A percentile compares a stretch with the other conserved stretches of the same genome.
phyloP scores from a whole-genome alignment of 805 yeast genomes.

The Teunomyces cretensis region DNA sequence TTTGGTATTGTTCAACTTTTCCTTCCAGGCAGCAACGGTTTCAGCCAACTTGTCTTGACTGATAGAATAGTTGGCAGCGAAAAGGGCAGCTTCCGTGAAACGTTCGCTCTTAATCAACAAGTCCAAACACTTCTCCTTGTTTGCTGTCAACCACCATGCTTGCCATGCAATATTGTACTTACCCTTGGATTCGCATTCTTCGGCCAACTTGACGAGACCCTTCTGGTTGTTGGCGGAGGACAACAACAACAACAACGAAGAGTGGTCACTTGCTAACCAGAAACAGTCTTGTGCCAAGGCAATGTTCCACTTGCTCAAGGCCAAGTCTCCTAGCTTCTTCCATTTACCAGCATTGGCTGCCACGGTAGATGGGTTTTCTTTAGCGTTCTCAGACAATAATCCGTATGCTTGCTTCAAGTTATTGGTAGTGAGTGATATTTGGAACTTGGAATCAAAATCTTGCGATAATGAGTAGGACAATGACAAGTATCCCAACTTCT shows the following conservation, averaged over 20 bases:
- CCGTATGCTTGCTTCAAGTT: slow-evolving; percentile 71
- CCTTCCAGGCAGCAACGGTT: slow-evolving; percentile 68
- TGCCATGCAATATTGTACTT: slow-evolving; percentile 89
- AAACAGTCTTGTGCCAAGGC: slow-evolving; percentile 78
- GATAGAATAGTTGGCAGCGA: slow-evolving; percentile 68
- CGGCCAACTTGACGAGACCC: slow-evolving; percentile 63
- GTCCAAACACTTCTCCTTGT: slow-evolving; percentile 59
- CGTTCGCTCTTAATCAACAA: slow-evolving; percentile 69
- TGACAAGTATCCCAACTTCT: slow-evolving; percentile 84
- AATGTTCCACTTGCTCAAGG: slow-evolving; percentile 75
- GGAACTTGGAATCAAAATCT: slow-evolving; percentile 90
- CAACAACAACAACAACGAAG: slow-evolving; percentile 77
- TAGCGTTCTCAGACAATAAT: slow-evolving; percentile 31
- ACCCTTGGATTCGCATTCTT: slow-evolving; percentile 67
- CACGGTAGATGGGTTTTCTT: slow-evolving; percentile 49
- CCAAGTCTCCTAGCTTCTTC: slow-evolving; percentile 88
- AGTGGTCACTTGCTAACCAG: slow-evolving; percentile 74
- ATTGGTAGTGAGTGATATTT: slow-evolving; percentile 77
- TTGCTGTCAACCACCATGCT: slow-evolving; percentile 85
- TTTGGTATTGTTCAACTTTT: slow-evolving; percentile 48
- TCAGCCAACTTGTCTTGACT: slow-evolving; percentile 40
- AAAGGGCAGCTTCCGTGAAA: slow-evolving; percentile 79
- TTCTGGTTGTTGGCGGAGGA: slow-evolving; percentile 73
- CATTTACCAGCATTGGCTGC: slow-evolving; percentile 56
- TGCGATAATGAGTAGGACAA: slow-evolving; percentile 81